Base-by-base conservation (phyloP, 805 yeast genomes). In the Cyberlindnera meyerae region DNA sequence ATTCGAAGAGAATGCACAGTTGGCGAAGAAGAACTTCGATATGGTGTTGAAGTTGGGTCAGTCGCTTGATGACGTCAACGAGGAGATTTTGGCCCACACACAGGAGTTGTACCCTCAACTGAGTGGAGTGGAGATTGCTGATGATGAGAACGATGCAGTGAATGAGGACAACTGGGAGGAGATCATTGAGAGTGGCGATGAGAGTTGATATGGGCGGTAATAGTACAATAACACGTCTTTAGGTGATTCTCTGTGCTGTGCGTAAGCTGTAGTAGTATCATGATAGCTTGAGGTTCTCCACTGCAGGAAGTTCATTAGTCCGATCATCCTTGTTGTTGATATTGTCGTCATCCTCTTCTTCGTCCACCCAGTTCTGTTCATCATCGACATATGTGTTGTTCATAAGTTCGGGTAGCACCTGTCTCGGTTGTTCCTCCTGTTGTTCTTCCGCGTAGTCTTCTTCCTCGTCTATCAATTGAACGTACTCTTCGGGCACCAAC, bases 401-500 rank as follows among this genome's bases (percentile, higher is more conserved):
- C 17, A 18, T 12, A 6, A 34, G 29, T 1, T 27, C 31, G 9
- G 34, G 31, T 12, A 32, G 27, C 28, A 37, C 11, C 32, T 31
- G 42, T 18, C 30, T 33, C n/a, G 32, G 42, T 18, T 31, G 29
- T 12, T 27, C 32, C 13, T 33, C 31, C 12, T 34, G 25, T 6
- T 30, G 27, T 20, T 7, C 9, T 9, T 20, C 22, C 22, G 22
- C 22, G 7, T 20, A 7, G 9, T 20, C 22, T 9, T 34, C 31
- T 4, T 33, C 43, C 14, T 33, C 37, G 11, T 31, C 32, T 4
- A 65, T 24, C 31, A 71, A 55, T 35, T 84, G 82, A 21, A 93
- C 96, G 52, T 89, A 93, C 51, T 85, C 96, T 52, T 89, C 95
- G 1, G 98, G 98, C 6, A 93, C 95, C 34, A 93, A 72, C 2